Base-by-base conservation (phyloP, 768 basidiomycete genomes). In the Sporobolomyces phaffii region DNA sequence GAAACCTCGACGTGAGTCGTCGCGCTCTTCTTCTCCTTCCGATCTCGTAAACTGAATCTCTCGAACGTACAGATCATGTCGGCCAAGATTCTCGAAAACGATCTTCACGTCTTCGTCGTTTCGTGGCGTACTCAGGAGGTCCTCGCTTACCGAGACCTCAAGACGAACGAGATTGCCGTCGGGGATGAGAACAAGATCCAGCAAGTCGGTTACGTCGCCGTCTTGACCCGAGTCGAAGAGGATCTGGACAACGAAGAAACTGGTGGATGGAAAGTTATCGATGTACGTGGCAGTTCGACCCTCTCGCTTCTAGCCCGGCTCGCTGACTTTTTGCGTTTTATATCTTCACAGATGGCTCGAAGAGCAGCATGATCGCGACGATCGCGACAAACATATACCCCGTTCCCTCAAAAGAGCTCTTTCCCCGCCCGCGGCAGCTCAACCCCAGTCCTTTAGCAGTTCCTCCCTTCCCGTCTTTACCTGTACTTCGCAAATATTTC, bases 261-360 rank as follows among this genome's bases (percentile, higher is more conserved):
- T 0, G 92, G 90, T 47, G 96, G 96, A 17, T 99, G 96, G 94
- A 98, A 97, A 79, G 85, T 98, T 58, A 83, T 97, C 31, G 94
- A 98, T 86, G 91, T 92, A 76, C 56, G 66, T 67, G 14, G 2
- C 38, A 24, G 24, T 7, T 17, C 10, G 14, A 11, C 44, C 10
- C 13, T 17, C 34, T 18, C 34, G 28, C 22, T 24, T 57, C 40
- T n/a, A 13, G 7, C 24, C 0, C 14, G 29, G 7, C 36, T 53
- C 20, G 40, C 29, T 24, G 29, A 31, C 20, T 44, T 34, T 22
- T 24, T 15, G 28, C 11, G 15, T n/a, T n/a, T n/a, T n/a, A n/a
- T n/a, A n/a, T n/a, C 24, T 3, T 14, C 6, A 17, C 56, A 68
- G 66, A 68, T 68, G 66, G 66, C 66, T 41, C 66, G 66, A 38